Evolutionary conservation across 1,139 yeast species (phyloP).

Genomic region (Debaryomycetaceae sp.): DNA sequence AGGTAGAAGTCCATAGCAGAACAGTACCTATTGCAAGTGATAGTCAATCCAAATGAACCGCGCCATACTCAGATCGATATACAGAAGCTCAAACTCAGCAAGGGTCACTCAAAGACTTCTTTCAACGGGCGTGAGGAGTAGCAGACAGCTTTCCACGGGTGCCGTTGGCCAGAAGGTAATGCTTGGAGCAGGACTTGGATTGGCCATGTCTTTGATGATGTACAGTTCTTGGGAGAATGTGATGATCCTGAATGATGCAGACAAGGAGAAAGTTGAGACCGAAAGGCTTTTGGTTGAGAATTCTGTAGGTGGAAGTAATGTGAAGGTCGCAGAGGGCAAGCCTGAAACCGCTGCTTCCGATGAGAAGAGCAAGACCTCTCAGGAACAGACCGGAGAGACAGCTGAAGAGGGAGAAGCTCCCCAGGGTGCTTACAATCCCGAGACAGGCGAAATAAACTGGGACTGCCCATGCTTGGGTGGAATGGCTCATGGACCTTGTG

Average conservation of each 20-base stretch:
- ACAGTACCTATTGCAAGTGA: neutral
- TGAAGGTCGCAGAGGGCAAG: slow-evolving; percentile 6
- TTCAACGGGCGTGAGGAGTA: neutral
- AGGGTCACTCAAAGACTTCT: neutral
- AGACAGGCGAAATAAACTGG: slow-evolving; percentile 99
- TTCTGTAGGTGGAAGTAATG: slow-evolving; percentile 6
- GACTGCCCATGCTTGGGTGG: slow-evolving; percentile 99
- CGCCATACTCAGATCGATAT: neutral
- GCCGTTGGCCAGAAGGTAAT: neutral
- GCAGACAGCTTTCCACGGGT: slow-evolving; percentile 1
- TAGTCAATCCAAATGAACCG: neutral
- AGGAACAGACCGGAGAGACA: slow-evolving; percentile 5
- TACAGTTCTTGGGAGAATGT: slow-evolving; percentile 2
- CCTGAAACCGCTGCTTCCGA: slow-evolving; percentile 9
- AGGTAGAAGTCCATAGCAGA: neutral
- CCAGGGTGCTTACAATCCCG: slow-evolving; percentile 78
- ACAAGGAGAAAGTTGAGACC: slow-evolving; percentile 7
- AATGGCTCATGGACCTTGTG: slow-evolving; percentile 98
- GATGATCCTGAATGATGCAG: slow-evolving; percentile 10
- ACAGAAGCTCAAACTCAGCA: neutral
- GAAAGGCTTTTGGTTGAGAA: slow-evolving; percentile 6
- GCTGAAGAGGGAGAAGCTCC: slow-evolving; percentile 20
- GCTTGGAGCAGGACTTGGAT: slow-evolving; percentile 6
- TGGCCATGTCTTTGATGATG: slow-evolving; percentile 6
- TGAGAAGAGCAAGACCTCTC: slow-evolving; percentile 1